Base-by-base conservation (phyloP, 73 alveolate species). In the Paramecium octaurelia region DNA sequence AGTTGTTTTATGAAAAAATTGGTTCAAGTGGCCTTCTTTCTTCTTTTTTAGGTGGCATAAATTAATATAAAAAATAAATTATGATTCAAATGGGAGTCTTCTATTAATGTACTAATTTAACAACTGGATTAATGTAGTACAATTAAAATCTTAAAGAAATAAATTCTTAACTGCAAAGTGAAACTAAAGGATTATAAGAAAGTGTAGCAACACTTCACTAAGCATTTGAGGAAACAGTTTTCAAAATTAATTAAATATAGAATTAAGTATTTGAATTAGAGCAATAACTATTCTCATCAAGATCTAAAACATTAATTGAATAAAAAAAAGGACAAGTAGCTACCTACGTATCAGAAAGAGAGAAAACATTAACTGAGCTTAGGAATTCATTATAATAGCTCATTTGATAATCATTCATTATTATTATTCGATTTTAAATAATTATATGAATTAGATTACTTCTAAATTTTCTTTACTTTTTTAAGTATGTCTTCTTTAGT, bases 1-100 rank as follows among this genome's bases (percentile, higher is more conserved):
- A 21, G 31, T 23, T 23, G 42, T n/a, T 10, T 44, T 44, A 20
- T 23, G 42, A 27, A 48, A 80, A 80, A 7, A 80, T 80, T 80
- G 91, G 91, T 44, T 44, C 71, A 44, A 80, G 75, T 2, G 91
- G 91, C 48, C 16, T 80, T 46, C 91, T 40, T 80, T 80, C 91
- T 46, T 80, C 91, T 80, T 80, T 80, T 80, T 80, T 80, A 1
- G 91, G 91, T 20, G 91, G 91, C 91, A 80, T 80, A 43, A 80
- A 43, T 31, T 43, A 73, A 35, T 35, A 21, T 4, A 14, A 35
- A 35, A 54, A 54, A 73, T 73, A 73, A n/a, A 40, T 40, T 14
- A 73, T 73, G 57, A 34, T 40, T 73, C 35, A 64, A 64, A 64
- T 64, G 44, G 84, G 84, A 27, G 46, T 73, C 9, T 73, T 73